A percentile compares a stretch with the other conserved stretches of the same genome.
phyloP scores from a whole-genome alignment of 1,284 basidiomycete genomes.

The Leccinum glutinopallens region DNA sequence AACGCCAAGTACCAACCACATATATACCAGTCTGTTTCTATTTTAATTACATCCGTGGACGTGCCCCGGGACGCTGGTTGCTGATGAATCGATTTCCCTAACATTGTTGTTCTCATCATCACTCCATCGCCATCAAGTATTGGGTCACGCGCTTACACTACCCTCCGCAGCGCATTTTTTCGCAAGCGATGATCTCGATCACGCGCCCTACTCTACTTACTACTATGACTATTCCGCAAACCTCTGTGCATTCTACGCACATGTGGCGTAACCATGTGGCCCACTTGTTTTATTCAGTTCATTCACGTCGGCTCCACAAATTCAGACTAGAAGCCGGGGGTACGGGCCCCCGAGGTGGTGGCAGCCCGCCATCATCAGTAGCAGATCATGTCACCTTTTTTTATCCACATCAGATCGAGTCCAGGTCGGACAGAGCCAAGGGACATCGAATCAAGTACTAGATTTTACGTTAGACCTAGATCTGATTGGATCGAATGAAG shows the following conservation, averaged over 20 bases:
- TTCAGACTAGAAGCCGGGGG: neutral
- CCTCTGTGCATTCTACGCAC: neutral
- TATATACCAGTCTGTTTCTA: neutral
- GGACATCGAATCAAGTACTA: neutral
- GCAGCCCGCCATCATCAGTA: neutral
- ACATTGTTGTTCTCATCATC: neutral
- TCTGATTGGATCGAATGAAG: neutral
- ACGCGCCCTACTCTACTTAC: neutral
- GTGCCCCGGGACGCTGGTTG: neutral
- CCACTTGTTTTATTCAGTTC: neutral
- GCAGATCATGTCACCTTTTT: neutral
- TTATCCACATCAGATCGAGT: neutral
- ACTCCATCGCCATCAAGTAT: neutral
- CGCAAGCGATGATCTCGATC: neutral
- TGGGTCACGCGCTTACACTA: neutral
- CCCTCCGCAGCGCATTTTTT: neutral
- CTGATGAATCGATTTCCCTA: neutral
- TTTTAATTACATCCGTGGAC: neutral
- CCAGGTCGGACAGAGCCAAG: neutral
- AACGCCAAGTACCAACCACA: neutral
- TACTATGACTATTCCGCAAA: neutral
- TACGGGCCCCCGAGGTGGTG: neutral
- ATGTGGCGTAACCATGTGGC: neutral
- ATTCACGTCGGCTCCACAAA: neutral
- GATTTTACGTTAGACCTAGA: neutral